Evolutionary conservation across 2,329 filamentous ascomycete species (phyloP).

Genomic region (Rhynchosporium secalis): DNA sequence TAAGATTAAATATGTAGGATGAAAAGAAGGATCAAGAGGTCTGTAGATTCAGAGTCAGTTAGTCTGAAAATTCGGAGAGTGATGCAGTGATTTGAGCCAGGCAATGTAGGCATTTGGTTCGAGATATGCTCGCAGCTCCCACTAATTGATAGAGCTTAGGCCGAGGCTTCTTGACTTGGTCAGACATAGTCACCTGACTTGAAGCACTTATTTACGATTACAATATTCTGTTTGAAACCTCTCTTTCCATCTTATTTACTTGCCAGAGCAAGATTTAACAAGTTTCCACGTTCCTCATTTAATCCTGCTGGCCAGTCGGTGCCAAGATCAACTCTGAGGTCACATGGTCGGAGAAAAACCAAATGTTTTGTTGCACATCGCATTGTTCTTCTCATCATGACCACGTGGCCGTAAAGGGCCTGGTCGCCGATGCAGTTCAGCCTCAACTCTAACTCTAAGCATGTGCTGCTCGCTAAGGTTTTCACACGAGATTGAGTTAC

Average conservation of each 20-base stretch:
- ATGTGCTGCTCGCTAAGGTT: too few species aligned
- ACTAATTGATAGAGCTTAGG: slow-evolving; percentile 9
- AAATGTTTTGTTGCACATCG: slow-evolving; percentile 3
- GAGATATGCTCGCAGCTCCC: slow-evolving; percentile 15
- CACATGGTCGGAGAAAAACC: not conserved
- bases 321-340: not conserved
- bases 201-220: not conserved
- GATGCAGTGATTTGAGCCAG: slow-evolving; percentile 1
- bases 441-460: too few species aligned
- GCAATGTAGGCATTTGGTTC: slow-evolving; percentile 11
- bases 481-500: too few species aligned
- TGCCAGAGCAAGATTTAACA: too few species aligned
- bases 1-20: not conserved
- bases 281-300: too few species aligned
- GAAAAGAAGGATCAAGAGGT: not conserved
- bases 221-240: too few species aligned
- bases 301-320: not conserved
- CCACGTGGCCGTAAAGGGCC: not conserved
- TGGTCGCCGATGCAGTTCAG: not conserved
- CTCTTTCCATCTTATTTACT: too few species aligned
- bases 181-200: not conserved
- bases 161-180: slow-evolving; percentile 17
- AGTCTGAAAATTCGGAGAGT: slow-evolving; percentile 10
- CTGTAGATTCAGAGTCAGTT: slow-evolving; percentile 14
- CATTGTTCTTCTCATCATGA: not conserved